Conservation (phyloP, 805 yeast species). For the Wickerhamomyces alni region DNA sequence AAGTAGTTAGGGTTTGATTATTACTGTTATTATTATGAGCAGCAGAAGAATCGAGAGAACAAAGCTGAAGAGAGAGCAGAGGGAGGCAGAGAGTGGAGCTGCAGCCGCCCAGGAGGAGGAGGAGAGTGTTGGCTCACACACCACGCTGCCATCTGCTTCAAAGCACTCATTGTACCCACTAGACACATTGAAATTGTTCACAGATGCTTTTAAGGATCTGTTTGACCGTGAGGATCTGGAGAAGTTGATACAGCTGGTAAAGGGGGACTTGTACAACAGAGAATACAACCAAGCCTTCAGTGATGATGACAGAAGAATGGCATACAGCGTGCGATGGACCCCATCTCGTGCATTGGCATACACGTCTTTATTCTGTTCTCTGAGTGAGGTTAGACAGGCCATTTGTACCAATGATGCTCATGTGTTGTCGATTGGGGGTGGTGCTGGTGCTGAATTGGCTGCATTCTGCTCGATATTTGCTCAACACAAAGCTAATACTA, state of each 20-base stretch:
- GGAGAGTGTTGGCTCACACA: conserved; percentile 3
- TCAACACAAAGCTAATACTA: conserved; percentile 19
- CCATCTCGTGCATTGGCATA: conserved; percentile 78
- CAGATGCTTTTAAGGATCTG: conserved; percentile 15
- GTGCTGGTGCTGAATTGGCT: conserved; percentile 80
- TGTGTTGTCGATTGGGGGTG: conserved; percentile 75
- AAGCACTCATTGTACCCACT: conserved; percentile 16
- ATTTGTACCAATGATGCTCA: conserved; percentile 27
- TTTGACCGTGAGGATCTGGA: conserved; percentile 21
- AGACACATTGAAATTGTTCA: conserved; percentile 19
- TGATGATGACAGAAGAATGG: conserved; percentile 55
- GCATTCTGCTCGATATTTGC: conserved; percentile 54
- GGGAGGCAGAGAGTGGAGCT: conserved; percentile 3
- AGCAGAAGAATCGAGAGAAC: conserved; percentile 19
- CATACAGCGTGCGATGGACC: conserved; percentile 82
- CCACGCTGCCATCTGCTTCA: conserved; percentile 14
- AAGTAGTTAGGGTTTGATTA: no score
- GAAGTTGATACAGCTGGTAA: conserved; percentile 58
- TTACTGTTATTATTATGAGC: no score
- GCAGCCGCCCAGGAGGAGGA: conserved; percentile 1
- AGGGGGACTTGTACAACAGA: conserved; percentile 61
- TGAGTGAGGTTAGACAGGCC: conserved; percentile 35
- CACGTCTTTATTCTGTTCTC: conserved; percentile 53
- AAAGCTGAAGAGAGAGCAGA: conserved; percentile 8
- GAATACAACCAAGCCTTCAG: conserved; percentile 69